Base-by-base conservation (phyloP, 2,329 filamentous ascomycete species). In the Magnaporthiopsis rhizophila region DNA sequence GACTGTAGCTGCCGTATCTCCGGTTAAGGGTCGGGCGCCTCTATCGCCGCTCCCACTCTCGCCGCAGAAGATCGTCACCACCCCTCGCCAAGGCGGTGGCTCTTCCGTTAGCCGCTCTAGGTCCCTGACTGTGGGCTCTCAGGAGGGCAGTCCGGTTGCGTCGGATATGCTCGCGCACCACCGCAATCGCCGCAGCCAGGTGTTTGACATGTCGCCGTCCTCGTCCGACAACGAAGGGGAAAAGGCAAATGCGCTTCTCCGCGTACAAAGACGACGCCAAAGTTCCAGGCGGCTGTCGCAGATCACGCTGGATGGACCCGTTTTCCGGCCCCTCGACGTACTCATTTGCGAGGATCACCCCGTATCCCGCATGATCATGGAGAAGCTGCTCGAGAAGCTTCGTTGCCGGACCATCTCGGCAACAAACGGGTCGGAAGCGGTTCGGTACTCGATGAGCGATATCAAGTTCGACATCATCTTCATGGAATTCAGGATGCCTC, bases 381-480 rank as follows among this genome's bases (percentile, higher is more conserved):
- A 99, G 73, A 95, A 96, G 71, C 80, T 99, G 9, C 83, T 99
- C 63, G 95, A 99, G 75, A 99, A 98, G 77, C 81, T 98, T 50
- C 89, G 92, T 50, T 99, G 95, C 72, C 90, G 95, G 58, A 97
- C 94, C 11, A 95, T 99, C 71, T 92, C 91, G 3, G 94, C 95
- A 5, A 84, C 89, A 3, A 97, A 93, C 69, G 95, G 95, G 0
- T 89, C 91, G 0, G 95, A 99, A 73, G 95, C 94, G 13, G 89
- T 97, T 71, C 87, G 94, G 28, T 97, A 95, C 76, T 92, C 95
- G 34, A 91, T 96, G 82, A 94, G 94, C 72, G 94, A 98, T 73
- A 94, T 99, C 73, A 96, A 98, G 72, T 99, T 98, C 72, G 95
- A 99, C 76, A 92, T 97, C 70, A 97, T 99, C 74, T 95, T 99